phyloP scores from a whole-genome alignment of 1,284 basidiomycete genomes.

The Flammula alnicola region DNA sequence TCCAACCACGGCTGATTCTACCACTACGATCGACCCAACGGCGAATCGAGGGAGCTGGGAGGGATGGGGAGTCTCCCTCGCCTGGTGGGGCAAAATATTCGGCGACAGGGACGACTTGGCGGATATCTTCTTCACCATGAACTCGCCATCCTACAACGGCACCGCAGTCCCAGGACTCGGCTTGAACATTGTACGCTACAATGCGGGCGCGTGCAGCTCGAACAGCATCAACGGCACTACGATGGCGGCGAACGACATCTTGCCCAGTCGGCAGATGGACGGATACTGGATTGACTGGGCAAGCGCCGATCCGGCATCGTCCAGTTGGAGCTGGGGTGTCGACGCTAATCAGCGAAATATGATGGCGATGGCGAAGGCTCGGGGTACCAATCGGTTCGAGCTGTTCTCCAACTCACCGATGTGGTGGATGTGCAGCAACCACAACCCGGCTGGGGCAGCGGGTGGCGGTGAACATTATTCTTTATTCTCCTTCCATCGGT shows the following conservation, averaged over 20 bases:
- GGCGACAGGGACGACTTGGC: conserved; percentile 17
- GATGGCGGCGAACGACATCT: conserved; percentile 17
- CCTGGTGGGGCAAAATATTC: conserved; percentile 23
- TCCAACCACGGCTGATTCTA: conserved; percentile 13
- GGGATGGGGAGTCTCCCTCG: conserved; percentile 23
- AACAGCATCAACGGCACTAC: conserved; percentile 17
- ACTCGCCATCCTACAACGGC: conserved; percentile 14
- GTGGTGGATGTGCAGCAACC: conserved; percentile 24
- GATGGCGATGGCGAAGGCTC: conserved; percentile 16
- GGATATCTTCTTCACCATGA: conserved; percentile 20
- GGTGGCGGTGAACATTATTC: conserved; percentile 8
- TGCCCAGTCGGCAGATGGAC: conserved; percentile 16
- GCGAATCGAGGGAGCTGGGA: conserved; percentile 20
- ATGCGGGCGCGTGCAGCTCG: conserved; percentile 19
- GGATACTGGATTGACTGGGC: conserved; percentile 22
- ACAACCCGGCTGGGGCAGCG: conserved; percentile 18
- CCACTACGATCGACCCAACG: conserved; percentile 17
- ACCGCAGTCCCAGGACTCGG: conserved; percentile 16
- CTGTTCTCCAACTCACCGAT: conserved; percentile 22
- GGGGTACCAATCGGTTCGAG: conserved; percentile 19
- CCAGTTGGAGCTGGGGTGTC: conserved; percentile 20
- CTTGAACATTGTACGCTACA: conserved; percentile 20
- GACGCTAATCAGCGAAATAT: conserved; percentile 20
- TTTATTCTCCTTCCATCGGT: neutral
- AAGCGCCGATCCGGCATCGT: conserved; percentile 15